Percentiles rank a stretch among this genome's conserved stretches.
Evolutionary conservation across 495 filamentous ascomycete species (phyloP).

Genomic region (Xylaria cubensis): DNA sequence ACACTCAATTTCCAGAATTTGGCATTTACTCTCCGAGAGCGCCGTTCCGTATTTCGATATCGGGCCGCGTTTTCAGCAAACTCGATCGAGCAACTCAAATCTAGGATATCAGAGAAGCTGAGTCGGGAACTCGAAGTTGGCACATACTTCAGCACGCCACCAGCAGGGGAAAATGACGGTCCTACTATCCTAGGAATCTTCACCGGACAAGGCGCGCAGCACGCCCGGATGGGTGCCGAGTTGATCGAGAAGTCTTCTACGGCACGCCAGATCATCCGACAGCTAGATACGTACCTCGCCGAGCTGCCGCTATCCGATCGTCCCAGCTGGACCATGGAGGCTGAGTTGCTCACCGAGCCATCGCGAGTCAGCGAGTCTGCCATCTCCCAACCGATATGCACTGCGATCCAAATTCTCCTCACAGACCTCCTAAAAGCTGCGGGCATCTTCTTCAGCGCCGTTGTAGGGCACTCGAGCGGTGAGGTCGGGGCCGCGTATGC

Average conservation of each 20-base stretch:
- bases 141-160: no score
- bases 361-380: neutral
- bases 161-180: neutral
- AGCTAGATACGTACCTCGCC: neutral
- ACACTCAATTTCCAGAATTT: neutral
- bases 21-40: slow-evolving; percentile 5
- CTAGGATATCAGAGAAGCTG: neutral
- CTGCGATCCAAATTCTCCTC: neutral
- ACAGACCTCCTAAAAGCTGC: neutral
- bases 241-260: neutral
- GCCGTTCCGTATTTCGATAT: neutral
- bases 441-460: no score
- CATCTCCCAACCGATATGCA: slow-evolving; percentile 6
- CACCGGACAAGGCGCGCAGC: slow-evolving; percentile 40
- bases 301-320: neutral
- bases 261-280: neutral
- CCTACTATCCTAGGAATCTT: slow-evolving; percentile 33
- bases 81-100: neutral
- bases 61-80: neutral
- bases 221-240: slow-evolving; percentile 28
- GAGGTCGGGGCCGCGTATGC: neutral
- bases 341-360: slow-evolving; percentile 1
- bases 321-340: neutral
- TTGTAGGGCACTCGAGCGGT: neutral
- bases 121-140: no score